These are phyloP conservation scores for Lactarius deliciosus DNA, from an alignment of 768 basidiomycete species.

Conservation along the genomic window DNA sequence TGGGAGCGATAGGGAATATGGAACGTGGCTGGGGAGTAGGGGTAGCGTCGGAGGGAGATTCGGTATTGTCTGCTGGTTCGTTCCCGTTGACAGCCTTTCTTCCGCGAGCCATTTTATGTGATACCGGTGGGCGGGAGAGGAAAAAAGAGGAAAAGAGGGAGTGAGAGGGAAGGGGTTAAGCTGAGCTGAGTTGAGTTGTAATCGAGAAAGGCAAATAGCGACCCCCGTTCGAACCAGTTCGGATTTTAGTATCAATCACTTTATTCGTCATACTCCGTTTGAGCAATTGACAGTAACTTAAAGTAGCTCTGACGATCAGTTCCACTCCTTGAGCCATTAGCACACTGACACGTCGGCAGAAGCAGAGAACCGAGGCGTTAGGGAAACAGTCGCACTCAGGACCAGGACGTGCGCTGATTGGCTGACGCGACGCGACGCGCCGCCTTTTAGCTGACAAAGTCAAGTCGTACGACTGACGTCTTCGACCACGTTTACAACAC, in stretches of 20 bases:
- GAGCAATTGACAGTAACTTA: background rate
- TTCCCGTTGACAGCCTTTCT: slow-evolving; percentile 29
- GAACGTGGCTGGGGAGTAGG: slow-evolving; percentile 19
- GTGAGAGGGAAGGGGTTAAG: background rate
- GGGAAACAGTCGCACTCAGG: background rate
- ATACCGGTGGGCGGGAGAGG: background rate
- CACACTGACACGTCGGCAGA: background rate
- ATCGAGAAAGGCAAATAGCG: background rate
- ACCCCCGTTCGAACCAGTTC: slow-evolving; percentile 24
- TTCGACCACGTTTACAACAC: background rate
- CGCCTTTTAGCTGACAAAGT: background rate
- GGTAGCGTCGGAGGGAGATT: slow-evolving; percentile 21
- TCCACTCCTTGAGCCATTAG: background rate
- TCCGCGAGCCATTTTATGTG: slow-evolving; percentile 26
- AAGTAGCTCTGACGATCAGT: background rate
- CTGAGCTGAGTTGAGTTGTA: background rate
- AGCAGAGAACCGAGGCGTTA: background rate
- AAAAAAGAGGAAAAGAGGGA: slow-evolving; percentile 6
- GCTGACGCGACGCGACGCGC: slow-evolving; percentile 6
- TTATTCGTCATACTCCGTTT: background rate
- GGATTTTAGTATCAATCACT: background rate
- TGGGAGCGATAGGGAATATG: slow-evolving; percentile 30
- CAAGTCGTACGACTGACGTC: background rate
- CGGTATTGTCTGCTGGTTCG: background rate
- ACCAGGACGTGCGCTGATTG: background rate